Evolutionary conservation across 352 stramenopile species (phyloP), one percentile per base, ranked within the genome.

Genomic region (Pythium dissimile): DNA sequence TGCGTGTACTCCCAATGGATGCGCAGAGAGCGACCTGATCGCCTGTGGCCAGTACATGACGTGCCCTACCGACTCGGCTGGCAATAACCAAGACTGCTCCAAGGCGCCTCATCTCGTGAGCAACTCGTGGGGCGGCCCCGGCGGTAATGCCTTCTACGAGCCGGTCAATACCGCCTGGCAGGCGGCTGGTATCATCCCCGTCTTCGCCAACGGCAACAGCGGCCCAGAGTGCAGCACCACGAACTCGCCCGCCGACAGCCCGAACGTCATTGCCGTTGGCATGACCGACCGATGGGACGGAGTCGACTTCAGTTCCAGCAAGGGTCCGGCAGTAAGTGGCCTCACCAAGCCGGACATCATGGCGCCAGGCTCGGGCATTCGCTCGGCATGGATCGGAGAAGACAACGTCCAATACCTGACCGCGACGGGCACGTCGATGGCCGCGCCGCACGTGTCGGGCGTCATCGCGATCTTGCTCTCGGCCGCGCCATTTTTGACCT

Each of bases 401-500:
- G 38, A 45, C 3, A 45, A 45, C 38, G 26, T 27, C 38, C 15
- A 9, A 18, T 45, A 45, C 38, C 38, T 45, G 9, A 27, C 38
- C 2, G 51, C 42, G 20, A 53, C 37, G 3, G 31, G 32, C 31
- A 56, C 64, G n/a, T 55, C 46, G 3, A 69, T 73, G 56, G 67
- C 67, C 13, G 49, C 67, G 21, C 67, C 67, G 7, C 59, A 75
- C 32, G 59, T 67, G 21, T 28, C 63, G 21, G 67, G 63, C 26
- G 58, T 53, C 28, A 48, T 71, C 26, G 67, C 67, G 12, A 43
- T 73, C 21, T 23, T 48, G 21, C 41, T 48, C 11, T 32, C 20
- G 8, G 41, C 41, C 21, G 16, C 13, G 41, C 41, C 41, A 9
- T 16, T 9, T 20, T 16, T 68, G 7, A 45, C 45, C 16, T 44